These are phyloP conservation scores for Pistacia atlantica DNA, from an alignment of 345 rosid species.

Conservation along the genomic window DNA sequence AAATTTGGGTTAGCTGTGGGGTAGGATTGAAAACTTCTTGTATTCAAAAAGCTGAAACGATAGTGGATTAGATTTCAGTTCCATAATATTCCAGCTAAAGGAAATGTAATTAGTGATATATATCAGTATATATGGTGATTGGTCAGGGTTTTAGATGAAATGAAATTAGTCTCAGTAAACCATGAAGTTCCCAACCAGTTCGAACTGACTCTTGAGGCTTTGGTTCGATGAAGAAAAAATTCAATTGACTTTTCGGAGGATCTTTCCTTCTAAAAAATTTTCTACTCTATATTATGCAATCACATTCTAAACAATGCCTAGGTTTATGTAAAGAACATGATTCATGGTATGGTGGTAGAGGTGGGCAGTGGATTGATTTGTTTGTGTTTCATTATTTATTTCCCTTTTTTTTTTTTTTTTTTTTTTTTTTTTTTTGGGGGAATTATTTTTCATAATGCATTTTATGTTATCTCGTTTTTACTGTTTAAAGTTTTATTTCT, in stretches of 20 bases:
- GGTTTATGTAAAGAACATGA: not conserved
- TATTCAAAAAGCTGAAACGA: not conserved
- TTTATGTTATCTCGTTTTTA: not conserved
- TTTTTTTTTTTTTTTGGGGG: not conserved
- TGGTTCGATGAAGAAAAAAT: not conserved
- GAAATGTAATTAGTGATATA: not conserved
- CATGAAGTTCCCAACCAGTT: not conserved
- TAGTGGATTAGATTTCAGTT: not conserved
- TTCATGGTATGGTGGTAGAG: slow-evolving; percentile 4
- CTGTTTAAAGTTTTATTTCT: not conserved
- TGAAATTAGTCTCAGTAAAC: not conserved
- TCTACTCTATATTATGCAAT: not conserved
- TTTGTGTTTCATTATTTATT: not conserved
- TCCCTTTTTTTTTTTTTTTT: not conserved
- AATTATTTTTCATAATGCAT: not conserved
- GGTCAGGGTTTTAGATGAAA: not conserved
- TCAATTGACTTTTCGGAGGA: not conserved
- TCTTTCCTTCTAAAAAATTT: not conserved
- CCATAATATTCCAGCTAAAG: not conserved
- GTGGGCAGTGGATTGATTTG: not conserved
- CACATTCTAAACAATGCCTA: not conserved
- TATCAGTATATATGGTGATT: not conserved
- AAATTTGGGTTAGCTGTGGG: not conserved
- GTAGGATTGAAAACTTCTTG: not conserved
- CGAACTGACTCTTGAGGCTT: not conserved